Conservation (phyloP, 2,329 filamentous ascomycete genomes). For the Lasiodiplodia gonubiensis region DNA sequence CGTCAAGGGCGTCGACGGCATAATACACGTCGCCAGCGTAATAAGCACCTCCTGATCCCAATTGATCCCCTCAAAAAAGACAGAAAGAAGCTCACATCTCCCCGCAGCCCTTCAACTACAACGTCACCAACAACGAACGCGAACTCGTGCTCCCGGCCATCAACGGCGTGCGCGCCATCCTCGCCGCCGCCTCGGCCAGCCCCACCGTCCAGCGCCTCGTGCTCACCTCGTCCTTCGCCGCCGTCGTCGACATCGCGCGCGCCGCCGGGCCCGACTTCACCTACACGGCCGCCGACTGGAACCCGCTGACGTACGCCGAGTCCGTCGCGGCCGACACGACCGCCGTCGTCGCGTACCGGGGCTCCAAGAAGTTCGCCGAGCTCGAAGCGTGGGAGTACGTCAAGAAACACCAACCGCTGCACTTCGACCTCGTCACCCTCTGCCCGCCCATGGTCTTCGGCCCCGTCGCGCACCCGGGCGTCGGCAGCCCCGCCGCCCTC, state of each 20-base stretch:
- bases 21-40: constrained; percentile 54
- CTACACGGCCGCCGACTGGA: constrained; percentile 38
- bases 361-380: constrained; percentile 39
- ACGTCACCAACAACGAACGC: constrained; percentile 38
- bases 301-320: constrained; percentile 36
- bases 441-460: constrained; percentile 41
- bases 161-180: constrained; percentile 52
- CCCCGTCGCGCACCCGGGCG: constrained; percentile 32
- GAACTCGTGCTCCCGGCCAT: constrained; percentile 54
- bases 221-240: constrained; percentile 32
- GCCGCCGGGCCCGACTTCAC: constrained; percentile 28
- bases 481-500: constrained; percentile 30
- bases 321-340: constrained; percentile 29
- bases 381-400: constrained; percentile 36
- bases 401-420: constrained; percentile 29
- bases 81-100: constrained; percentile 34
- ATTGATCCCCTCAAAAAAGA: neutral
- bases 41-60: neutral
- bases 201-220: constrained; percentile 32
- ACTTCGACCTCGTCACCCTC: constrained; percentile 36
- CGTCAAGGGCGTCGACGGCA: constrained; percentile 50
- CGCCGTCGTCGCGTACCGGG: constrained; percentile 36
- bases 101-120: constrained; percentile 2
- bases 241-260: constrained; percentile 12
- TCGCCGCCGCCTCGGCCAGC: constrained; percentile 36